Evolutionary conservation across 768 basidiomycete genomes (phyloP), one percentile per base, ranked within the genome.

Genomic region (Leucogyrophana mollusca): DNA sequence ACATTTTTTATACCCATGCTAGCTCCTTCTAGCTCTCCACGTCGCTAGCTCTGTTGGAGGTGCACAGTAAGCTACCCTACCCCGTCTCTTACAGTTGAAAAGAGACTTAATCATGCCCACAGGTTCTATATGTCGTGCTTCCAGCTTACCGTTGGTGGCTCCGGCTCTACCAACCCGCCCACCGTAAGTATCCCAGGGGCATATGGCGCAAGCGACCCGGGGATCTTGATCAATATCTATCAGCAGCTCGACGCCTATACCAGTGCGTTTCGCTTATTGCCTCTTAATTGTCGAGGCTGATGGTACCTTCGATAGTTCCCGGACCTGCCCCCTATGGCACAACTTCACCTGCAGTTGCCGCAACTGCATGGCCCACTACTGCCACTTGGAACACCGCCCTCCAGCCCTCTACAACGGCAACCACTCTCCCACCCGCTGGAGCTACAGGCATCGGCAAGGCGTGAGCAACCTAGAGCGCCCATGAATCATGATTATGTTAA

Each of bases 171-270:
- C 23, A 57, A 40, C 40, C 74, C 74, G 17, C 47, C 69, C 10
- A 68, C 68, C 14, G 73, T 75, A 50, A 64, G 54, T 40, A 58
- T 76, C 55, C 74, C 74, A 14, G 73, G 74, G 46, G 73, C 72
- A 3, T 76, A 76, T 62, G 53, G 43, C 33, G 64, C 68, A 17
- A 52, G 34, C 21, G 69, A 71, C 57, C 71, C 69, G 16, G 60
- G 55, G 14, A 75, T 78, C 56, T 60, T 74, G 42, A 68, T 78
- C 61, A 73, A 78, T 63, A 75, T 78, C 50, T 74, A 79, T 64
- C 54, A 60, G 33, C 47, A 54, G n/a, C 67, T 73, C 39, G 61
- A 54, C 32, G 66, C 70, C 35, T 78, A 77, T 56, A 52, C 32
- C 14, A 66, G 72, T 74, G 43, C 46, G 70, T 63, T 3, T 20